Evolutionary conservation across 441 rosid species (phyloP).

Genomic region (Arabidopsis lyrata): DNA sequence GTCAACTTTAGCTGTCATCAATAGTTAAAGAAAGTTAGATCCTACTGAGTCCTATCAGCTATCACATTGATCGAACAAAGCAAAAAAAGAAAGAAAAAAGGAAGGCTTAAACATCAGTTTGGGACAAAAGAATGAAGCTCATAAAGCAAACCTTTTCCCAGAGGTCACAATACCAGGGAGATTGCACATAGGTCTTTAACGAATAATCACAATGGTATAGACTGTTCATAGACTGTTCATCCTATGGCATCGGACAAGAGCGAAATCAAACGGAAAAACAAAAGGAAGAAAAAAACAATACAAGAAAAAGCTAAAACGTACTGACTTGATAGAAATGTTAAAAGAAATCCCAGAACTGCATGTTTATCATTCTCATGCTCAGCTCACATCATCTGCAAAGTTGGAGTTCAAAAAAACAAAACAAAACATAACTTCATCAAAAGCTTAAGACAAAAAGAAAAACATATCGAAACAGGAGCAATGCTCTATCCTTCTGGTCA

Average conservation of each 20-base stretch:
- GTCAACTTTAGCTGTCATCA: not conserved
- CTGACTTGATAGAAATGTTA: slow-evolving; percentile 2
- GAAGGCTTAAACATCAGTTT: not conserved
- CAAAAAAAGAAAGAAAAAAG: not conserved
- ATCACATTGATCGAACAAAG: not conserved
- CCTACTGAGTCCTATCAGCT: not conserved
- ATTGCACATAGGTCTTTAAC: not conserved
- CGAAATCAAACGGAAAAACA: not conserved
- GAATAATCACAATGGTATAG: slow-evolving; percentile 25
- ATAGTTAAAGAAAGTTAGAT: not conserved
- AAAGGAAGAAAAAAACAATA: slow-evolving; percentile 19
- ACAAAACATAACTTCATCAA: slow-evolving; percentile 34
- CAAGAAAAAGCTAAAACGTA: not conserved
- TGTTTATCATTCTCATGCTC: slow-evolving; percentile 55
- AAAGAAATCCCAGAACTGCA: slow-evolving; percentile 46
- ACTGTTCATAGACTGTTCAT: not conserved
- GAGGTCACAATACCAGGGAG: not conserved
- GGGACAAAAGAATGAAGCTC: not conserved
- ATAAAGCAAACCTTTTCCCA: not conserved
- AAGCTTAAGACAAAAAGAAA: slow-evolving; percentile 13
- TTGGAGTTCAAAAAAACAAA: slow-evolving; percentile 51
- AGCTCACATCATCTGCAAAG: slow-evolving; percentile 69
- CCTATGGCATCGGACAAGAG: slow-evolving; percentile 1
- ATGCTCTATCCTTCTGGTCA: not conserved
- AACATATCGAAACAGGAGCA: slow-evolving; percentile 17